Conservation (phyloP, 1,284 basidiomycete genomes). For the Cryptococcus maquisensis region DNA sequence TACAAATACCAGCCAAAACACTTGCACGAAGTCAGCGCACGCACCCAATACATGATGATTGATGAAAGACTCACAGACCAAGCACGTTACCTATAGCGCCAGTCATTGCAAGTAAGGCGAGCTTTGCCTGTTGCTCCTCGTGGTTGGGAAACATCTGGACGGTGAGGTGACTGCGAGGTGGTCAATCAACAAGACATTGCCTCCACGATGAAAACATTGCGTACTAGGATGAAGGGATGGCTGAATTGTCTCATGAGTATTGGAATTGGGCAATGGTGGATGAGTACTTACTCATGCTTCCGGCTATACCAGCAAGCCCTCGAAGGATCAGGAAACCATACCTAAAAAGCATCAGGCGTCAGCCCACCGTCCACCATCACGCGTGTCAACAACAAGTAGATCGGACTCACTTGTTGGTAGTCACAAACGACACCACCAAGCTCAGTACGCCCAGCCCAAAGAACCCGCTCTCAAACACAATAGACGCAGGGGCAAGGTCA, state of each 20-base stretch:
- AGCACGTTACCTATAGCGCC: conserved; percentile 37
- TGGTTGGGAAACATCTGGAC: conserved; percentile 43
- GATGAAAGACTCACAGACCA: conserved; percentile 22
- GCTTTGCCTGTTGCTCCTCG: conserved; percentile 31
- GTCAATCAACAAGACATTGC: not conserved
- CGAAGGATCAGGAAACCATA: conserved; percentile 45
- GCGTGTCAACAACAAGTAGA: too few relatives aligned
- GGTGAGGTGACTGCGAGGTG: conserved; percentile 16
- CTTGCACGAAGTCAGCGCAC: not conserved
- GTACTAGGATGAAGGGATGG: conserved; percentile 34
- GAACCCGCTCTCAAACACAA: conserved; percentile 41
- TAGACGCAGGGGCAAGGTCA: conserved; percentile 40
- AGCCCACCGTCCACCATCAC: too few relatives aligned
- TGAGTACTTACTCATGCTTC: conserved; percentile 23
- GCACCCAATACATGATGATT: too few relatives aligned
- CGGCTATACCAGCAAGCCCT: conserved; percentile 40
- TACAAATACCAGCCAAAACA: conserved; percentile 28
- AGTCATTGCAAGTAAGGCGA: conserved; percentile 28
- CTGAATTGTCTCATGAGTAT: not conserved
- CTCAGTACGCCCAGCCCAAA: conserved; percentile 30
- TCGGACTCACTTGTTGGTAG: conserved; percentile 38
- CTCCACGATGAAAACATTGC: not conserved
- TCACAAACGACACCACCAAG: conserved; percentile 39
- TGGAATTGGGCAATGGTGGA: not conserved
- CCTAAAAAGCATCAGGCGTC: too few relatives aligned